phyloP scores from a whole-genome alignment of 768 basidiomycete species.

The Tulasnella sp. region DNA sequence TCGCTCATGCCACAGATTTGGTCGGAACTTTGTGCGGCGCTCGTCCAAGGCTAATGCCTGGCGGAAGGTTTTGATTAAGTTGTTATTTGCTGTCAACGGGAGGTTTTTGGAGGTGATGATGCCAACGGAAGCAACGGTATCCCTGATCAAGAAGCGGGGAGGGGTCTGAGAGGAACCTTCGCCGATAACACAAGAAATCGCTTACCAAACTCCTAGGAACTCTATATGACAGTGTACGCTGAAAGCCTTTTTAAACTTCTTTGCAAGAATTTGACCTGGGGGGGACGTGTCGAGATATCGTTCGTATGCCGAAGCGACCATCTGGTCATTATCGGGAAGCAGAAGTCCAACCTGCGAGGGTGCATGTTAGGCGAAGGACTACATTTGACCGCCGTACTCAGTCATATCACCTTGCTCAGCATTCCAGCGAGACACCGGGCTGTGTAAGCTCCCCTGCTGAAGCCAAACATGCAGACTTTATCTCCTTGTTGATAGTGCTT shows the following conservation, averaged over 20 bases:
- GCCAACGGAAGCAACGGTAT: slow-evolving; percentile 24
- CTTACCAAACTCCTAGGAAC: slow-evolving; percentile 25
- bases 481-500: not conserved
- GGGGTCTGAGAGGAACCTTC: not conserved
- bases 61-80: slow-evolving; percentile 24
- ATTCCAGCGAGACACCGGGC: slow-evolving; percentile 16
- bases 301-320: slow-evolving; percentile 7
- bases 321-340: not conserved
- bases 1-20: slow-evolving; percentile 13
- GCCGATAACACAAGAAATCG: not conserved
- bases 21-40: slow-evolving; percentile 18
- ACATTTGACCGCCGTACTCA: no score
- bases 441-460: not conserved
- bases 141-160: slow-evolving; percentile 10
- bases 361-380: no score
- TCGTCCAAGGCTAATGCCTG: slow-evolving; percentile 24
- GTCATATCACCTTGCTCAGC: slow-evolving; percentile 18
- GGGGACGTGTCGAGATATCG: not conserved
- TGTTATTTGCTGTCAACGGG: slow-evolving; percentile 24
- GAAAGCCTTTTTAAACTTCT: slow-evolving; percentile 25
- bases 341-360: slow-evolving; percentile 15
- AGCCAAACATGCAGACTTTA: not conserved
- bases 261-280: slow-evolving; percentile 6
- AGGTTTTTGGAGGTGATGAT: slow-evolving; percentile 22
- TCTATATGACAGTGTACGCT: slow-evolving; percentile 22